Percentiles rank a stretch among this genome's conserved stretches.
Evolutionary conservation across 352 stramenopile species (phyloP).

Genomic region (Globisporangium rhizosaccharum): DNA sequence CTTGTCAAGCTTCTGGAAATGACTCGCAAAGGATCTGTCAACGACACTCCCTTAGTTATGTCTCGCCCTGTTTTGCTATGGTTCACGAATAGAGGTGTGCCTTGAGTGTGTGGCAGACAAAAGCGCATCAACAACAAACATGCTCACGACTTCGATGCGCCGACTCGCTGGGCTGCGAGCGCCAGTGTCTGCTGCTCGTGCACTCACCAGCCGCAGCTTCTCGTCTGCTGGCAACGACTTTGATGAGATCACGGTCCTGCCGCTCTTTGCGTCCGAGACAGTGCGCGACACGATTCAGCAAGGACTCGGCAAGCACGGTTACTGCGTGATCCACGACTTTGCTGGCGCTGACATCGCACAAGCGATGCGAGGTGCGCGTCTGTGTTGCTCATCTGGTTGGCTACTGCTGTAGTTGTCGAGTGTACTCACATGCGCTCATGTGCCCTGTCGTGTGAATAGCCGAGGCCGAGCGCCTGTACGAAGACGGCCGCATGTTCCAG

Average conservation of each 20-base stretch:
- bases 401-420: background rate
- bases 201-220: conserved; percentile 1
- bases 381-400: background rate
- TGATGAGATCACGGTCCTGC: conserved; percentile 35
- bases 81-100: background rate
- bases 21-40: background rate
- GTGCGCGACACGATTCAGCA: conserved; percentile 34
- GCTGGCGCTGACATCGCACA: conserved; percentile 29
- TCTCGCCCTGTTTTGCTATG: background rate
- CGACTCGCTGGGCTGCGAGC: background rate
- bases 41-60: background rate
- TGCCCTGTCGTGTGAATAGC: conserved; percentile 4
- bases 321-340: conserved; percentile 35
- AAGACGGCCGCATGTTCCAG: conserved; percentile 46
- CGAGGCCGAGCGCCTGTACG: conserved; percentile 38
- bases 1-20: background rate
- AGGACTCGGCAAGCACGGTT: conserved; percentile 32
- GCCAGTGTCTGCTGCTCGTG: background rate
- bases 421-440: background rate
- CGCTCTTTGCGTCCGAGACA: conserved; percentile 29
- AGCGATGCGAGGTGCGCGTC: conserved; percentile 28
- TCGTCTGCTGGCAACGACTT: conserved; percentile 5
- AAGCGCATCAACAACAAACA: background rate
- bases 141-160: background rate
- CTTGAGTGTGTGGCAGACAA: background rate